A percentile compares a stretch with the other conserved stretches of the same genome.
phyloP scores from a whole-genome alignment of 1,284 basidiomycete species.

The Puccinia sorghi region DNA sequence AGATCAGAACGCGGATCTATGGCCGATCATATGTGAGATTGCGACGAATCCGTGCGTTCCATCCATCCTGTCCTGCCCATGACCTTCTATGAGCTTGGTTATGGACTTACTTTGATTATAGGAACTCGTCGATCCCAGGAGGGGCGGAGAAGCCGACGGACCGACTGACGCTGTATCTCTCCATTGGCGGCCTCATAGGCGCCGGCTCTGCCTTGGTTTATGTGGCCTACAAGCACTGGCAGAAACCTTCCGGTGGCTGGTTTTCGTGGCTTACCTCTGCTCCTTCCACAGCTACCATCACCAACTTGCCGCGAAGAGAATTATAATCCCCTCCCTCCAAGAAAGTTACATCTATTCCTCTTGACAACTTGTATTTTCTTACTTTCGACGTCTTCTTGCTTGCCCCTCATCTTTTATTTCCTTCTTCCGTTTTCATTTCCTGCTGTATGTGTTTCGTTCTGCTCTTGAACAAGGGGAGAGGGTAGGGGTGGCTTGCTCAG shows the following conservation, averaged over 20 bases:
- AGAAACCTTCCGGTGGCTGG: slow-evolving; percentile 42
- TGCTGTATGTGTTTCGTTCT: neutral
- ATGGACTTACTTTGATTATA: slow-evolving; percentile 12
- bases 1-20: slow-evolving; percentile 83
- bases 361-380: neutral
- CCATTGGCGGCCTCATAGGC: slow-evolving; percentile 38
- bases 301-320: slow-evolving; percentile 19
- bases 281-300: neutral
- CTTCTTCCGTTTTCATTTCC: neutral
- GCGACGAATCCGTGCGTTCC: slow-evolving; percentile 76
- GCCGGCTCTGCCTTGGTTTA: slow-evolving; percentile 34
- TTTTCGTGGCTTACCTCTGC: slow-evolving; percentile 35
- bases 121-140: slow-evolving; percentile 50
- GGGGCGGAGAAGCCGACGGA: slow-evolving; percentile 43
- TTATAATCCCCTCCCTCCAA: slow-evolving; percentile 3
- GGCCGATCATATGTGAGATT: slow-evolving; percentile 77
- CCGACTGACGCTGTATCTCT: slow-evolving; percentile 41
- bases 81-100: neutral
- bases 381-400: neutral
- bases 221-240: slow-evolving; percentile 42
- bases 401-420: neutral
- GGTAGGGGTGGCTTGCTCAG: neutral
- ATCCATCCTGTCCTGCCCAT: slow-evolving; percentile 56
- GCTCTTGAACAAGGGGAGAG: neutral
- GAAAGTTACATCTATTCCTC: neutral